phyloP scores from a whole-genome alignment of 73 alveolate species.

The Paramecium primaurelia region DNA sequence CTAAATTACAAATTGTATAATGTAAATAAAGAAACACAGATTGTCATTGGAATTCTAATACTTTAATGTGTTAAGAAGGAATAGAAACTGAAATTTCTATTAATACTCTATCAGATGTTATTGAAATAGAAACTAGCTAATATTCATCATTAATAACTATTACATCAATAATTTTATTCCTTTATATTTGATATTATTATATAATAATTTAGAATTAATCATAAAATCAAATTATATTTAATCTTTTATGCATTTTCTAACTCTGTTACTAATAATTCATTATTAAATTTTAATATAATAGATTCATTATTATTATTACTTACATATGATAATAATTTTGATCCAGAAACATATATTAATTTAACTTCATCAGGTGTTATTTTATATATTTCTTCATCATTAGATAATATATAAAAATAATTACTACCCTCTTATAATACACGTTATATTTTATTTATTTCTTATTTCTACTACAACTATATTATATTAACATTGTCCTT shows the following conservation, averaged over 20 bases:
- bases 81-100: not conserved
- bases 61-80: not conserved
- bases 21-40: not conserved
- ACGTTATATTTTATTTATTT: not conserved
- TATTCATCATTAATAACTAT: not conserved
- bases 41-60: not conserved
- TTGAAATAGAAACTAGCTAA: not conserved
- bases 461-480: not conserved
- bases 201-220: not conserved
- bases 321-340: not conserved
- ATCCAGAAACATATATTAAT: not conserved
- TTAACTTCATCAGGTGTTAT: not conserved
- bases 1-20: not conserved
- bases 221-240: not conserved
- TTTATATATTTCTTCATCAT: not conserved
- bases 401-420: not conserved
- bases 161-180: not conserved
- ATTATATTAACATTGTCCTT: not conserved
- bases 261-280: not conserved
- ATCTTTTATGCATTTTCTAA: not conserved
- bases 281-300: not conserved
- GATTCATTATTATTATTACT: not conserved
- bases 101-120: not conserved
- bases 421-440: not conserved
- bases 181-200: not conserved